These are phyloP conservation scores for Penicillium cataractarum DNA, from an alignment of 495 filamentous ascomycete species.

Conservation along the genomic window DNA sequence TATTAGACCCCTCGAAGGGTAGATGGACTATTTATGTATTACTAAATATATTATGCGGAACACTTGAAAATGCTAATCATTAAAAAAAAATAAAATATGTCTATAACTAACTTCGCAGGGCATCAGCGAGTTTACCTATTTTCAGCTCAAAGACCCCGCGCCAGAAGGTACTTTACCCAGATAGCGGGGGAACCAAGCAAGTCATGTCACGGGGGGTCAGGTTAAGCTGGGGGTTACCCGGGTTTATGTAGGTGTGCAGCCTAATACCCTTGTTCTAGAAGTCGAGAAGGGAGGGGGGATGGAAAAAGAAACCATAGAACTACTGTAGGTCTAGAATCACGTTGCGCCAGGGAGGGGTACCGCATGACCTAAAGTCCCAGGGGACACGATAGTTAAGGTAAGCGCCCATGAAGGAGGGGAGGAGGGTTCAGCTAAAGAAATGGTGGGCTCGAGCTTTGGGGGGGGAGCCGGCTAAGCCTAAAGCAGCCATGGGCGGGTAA, in stretches of 20 bases:
- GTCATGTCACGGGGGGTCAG: not conserved
- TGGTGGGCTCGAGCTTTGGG: not conserved
- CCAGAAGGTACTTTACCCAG: not conserved
- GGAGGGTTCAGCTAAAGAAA: not conserved
- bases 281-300: not conserved
- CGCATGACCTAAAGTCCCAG: constrained; percentile 5
- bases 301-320: not conserved
- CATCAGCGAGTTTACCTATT: not conserved
- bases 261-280: no score
- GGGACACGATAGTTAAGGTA: not conserved
- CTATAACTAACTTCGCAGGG: no score
- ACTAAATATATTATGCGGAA: no score
- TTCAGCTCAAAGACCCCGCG: not conserved
- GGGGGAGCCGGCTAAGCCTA: constrained; percentile 27
- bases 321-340: not conserved
- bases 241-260: not conserved
- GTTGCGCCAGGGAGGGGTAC: not conserved
- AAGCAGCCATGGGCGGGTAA: constrained; percentile 24
- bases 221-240: not conserved
- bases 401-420: not conserved
- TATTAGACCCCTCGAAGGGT: no score
- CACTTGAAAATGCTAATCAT: no score
- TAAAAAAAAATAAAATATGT: no score
- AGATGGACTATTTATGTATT: no score
- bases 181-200: not conserved